Evolutionary conservation across 139 green algal genomes (phyloP), one percentile per base, ranked within the genome.

Genomic region (Astrephomene gubernaculifera): DNA sequence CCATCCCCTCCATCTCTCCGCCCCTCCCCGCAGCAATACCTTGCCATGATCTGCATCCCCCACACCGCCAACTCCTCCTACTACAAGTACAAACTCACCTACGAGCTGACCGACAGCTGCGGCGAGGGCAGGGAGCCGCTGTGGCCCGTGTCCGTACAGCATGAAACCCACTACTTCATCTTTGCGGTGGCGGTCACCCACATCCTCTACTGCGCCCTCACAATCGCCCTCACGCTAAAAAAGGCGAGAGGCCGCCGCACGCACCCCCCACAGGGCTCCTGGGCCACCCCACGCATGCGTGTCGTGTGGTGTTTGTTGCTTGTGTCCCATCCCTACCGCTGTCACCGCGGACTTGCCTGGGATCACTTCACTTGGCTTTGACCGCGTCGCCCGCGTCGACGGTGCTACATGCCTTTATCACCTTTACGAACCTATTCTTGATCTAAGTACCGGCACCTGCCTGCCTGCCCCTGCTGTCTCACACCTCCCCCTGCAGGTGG

Each of bases 161-260:
- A 87, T 24, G 71, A 87, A 39, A 87, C 82, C 12, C 82, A 87
- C 71, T 71, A 73, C 38, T 74, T 87, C 71, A 80, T 87, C 24
- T 87, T 87, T 12, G 71, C 82, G 22, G 71, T 87, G 44, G 82
- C 82, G 1, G 72, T 83, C 5, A 87, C 71, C 0, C 82, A 87
- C 57, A 82, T 87, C 44, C 10, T 52, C 33, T 85, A 85, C 63
- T 85, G 79, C 43, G 64, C 44, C 5, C 14, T 74, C 43, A 85
- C 79, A 3, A 85, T 85, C 7, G 41, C 9, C 9, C 79, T 85
- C 24, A 85, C 79, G 6, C 64, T 85, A 33, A n/a, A 52, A 9
- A 85, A 85, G 79, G 79, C 76, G 38, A 17, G 49, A 12, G 17
- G 49, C 49, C n/a, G n/a, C n/a, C n/a, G n/a, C n/a, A n/a, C n/a